These are phyloP conservation scores for Solidago caesia DNA, from an alignment of 129 eudicot genomes.

Conservation along the genomic window DNA sequence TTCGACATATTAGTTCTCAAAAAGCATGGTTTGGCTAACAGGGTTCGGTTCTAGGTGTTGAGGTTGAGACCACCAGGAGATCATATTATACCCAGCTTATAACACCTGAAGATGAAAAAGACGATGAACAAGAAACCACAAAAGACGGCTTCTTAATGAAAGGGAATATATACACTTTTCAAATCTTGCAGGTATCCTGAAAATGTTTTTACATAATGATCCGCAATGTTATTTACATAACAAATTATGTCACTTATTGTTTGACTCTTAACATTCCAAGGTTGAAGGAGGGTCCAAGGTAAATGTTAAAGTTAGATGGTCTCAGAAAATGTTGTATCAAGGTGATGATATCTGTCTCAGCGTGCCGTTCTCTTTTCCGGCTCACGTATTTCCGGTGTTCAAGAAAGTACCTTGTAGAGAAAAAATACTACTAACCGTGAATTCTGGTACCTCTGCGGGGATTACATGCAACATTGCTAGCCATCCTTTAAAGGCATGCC, in stretches of 20 bases:
- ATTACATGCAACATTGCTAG: constrained; percentile 52
- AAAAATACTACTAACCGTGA: constrained; percentile 63
- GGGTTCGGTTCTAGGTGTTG: constrained; percentile 98
- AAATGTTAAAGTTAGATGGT: constrained; percentile 63
- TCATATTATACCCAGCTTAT: constrained; percentile 52
- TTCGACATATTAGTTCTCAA: constrained; percentile 41
- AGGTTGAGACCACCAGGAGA: constrained; percentile 55
- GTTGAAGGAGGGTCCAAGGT: constrained; percentile 79
- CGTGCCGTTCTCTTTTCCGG: constrained; percentile 81
- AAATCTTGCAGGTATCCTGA: constrained; percentile 54
- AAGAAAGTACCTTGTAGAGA: constrained; percentile 45
- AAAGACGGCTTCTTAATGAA: constrained; percentile 74
- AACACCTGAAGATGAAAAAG: constrained; percentile 37
- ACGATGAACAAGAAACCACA: constrained; percentile 29
- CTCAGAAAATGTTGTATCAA: constrained; percentile 67
- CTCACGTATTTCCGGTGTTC: constrained; percentile 52
- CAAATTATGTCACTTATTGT: not conserved
- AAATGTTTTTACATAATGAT: not conserved
- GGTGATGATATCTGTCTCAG: constrained; percentile 54
- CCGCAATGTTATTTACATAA: not conserved
- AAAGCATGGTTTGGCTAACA: constrained; percentile 66
- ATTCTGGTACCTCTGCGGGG: constrained; percentile 47
- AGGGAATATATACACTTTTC: constrained; percentile 60
- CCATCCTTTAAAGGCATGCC: constrained; percentile 74
- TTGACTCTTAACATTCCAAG: constrained; percentile 37